Evolutionary conservation across 176 grass and related monocot genomes (phyloP).

Genomic region (Tuctoria greenei): DNA sequence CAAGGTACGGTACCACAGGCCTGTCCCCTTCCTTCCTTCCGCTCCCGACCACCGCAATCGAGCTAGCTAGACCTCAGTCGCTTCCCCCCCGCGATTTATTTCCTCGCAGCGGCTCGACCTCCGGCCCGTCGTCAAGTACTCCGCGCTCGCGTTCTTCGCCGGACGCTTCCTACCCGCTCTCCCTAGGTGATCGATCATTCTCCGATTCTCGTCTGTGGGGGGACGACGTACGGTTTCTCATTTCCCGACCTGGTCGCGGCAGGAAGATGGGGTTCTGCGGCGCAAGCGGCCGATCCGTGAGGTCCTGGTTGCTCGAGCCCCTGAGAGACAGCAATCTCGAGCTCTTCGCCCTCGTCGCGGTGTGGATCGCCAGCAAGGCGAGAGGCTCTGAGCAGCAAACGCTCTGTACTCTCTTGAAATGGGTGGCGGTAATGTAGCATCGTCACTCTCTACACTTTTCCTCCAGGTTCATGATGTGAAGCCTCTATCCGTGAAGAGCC

Average conservation of each 20-base stretch:
- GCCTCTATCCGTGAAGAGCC: constrained; percentile 69
- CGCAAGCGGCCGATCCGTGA: constrained; percentile 18
- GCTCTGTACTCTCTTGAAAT: neutral
- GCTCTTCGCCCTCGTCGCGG: constrained; percentile 70
- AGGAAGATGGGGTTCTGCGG: constrained; percentile 49
- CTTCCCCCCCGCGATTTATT: constrained; percentile 5
- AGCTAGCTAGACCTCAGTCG: too few relatives aligned
- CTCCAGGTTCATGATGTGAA: constrained; percentile 60
- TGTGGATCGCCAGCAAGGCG: constrained; percentile 92
- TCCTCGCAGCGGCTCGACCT: constrained; percentile 64
- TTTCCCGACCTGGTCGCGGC: neutral
- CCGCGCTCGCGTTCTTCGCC: constrained; percentile 67
- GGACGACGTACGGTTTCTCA: neutral
- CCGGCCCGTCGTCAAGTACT: constrained; percentile 75
- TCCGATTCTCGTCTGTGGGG: neutral
- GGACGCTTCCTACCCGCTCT: constrained; percentile 64
- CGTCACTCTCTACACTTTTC: neutral
- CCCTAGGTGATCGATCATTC: constrained; percentile 43
- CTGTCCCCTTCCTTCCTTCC: neutral
- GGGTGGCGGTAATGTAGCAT: neutral
- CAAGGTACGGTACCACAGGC: constrained; percentile 9
- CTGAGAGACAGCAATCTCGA: constrained; percentile 86
- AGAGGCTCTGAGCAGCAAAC: neutral
- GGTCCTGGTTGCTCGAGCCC: constrained; percentile 68
- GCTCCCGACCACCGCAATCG: neutral